Conservation (phyloP, 2,329 filamentous ascomycete species). For the Trichoderma gracile region DNA sequence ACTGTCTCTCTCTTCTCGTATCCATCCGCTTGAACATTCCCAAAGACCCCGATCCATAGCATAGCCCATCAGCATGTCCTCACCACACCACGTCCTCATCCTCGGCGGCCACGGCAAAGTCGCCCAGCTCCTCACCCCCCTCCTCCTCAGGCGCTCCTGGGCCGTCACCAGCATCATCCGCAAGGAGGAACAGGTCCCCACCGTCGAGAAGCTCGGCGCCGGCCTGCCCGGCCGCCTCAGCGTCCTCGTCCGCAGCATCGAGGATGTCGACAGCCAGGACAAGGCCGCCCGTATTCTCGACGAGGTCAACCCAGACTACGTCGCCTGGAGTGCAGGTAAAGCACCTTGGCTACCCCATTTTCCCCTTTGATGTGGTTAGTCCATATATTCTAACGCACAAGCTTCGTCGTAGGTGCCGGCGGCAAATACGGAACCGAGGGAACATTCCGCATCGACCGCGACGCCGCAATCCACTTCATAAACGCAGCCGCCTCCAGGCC, state of each 20-base stretch:
- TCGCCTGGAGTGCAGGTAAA: conserved; percentile 67
- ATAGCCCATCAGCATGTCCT: conserved; percentile 1
- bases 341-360: conserved; percentile 26
- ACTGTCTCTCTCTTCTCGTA: no score
- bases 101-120: conserved; percentile 83
- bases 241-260: conserved; percentile 69
- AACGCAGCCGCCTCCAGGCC: conserved; percentile 57
- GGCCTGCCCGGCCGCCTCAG: conserved; percentile 63
- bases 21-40: no score
- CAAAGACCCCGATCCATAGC: neutral
- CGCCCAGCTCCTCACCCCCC: conserved; percentile 70
- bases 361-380: no score
- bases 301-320: conserved; percentile 62
- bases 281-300: conserved; percentile 65
- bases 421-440: conserved; percentile 58
- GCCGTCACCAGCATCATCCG: conserved; percentile 78
- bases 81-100: conserved; percentile 60
- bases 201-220: conserved; percentile 62
- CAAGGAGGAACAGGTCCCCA: conserved; percentile 63
- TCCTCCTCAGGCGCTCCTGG: conserved; percentile 74
- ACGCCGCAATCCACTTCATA: conserved; percentile 65
- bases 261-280: conserved; percentile 64
- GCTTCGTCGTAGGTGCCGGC: conserved; percentile 49
- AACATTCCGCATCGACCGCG: conserved; percentile 61
- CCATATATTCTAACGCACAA: neutral